phyloP scores from a whole-genome alignment of 768 basidiomycete species.

The Boletellus ananiceps region DNA sequence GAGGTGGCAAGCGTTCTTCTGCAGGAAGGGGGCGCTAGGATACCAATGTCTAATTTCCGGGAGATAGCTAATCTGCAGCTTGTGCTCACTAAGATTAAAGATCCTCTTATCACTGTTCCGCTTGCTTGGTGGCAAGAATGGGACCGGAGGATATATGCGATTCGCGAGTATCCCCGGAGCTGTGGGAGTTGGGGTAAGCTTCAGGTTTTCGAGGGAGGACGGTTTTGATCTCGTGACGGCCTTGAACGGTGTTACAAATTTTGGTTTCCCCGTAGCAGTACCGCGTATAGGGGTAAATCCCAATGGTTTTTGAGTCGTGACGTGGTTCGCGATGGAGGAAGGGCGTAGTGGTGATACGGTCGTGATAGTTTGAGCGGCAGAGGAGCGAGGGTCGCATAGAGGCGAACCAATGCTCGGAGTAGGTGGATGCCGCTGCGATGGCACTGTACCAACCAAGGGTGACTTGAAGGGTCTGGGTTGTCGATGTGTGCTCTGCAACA shows the following conservation, averaged over 20 bases:
- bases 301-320: slow-evolving; percentile 16
- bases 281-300: slow-evolving; percentile 24
- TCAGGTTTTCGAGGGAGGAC: not conserved
- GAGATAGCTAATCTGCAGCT: not conserved
- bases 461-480: slow-evolving; percentile 43
- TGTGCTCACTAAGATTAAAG: slow-evolving; percentile 44
- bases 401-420: slow-evolving; percentile 29
- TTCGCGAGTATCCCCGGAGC: not conserved
- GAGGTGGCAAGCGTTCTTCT: slow-evolving; percentile 46
- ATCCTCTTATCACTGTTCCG: slow-evolving; percentile 3
- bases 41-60: not conserved
- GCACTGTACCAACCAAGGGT: slow-evolving; percentile 32
- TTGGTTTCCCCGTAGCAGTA: slow-evolving; percentile 30
- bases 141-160: slow-evolving; percentile 23
- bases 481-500: slow-evolving; percentile 9
- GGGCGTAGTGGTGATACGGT: slow-evolving; percentile 36
- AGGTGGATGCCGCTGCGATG: slow-evolving; percentile 19
- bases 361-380: slow-evolving; percentile 11
- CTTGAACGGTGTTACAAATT: slow-evolving; percentile 66
- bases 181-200: slow-evolving; percentile 1
- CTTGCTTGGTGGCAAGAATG: slow-evolving; percentile 7
- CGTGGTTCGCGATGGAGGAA: slow-evolving; percentile 15
- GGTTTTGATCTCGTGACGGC: slow-evolving; percentile 36
- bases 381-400: slow-evolving; percentile 2
- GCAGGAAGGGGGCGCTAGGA: slow-evolving; percentile 31